A percentile compares a stretch with the other conserved stretches of the same genome.
phyloP scores from a whole-genome alignment of 1,284 basidiomycete genomes.

The Cerioporus squamosus region DNA sequence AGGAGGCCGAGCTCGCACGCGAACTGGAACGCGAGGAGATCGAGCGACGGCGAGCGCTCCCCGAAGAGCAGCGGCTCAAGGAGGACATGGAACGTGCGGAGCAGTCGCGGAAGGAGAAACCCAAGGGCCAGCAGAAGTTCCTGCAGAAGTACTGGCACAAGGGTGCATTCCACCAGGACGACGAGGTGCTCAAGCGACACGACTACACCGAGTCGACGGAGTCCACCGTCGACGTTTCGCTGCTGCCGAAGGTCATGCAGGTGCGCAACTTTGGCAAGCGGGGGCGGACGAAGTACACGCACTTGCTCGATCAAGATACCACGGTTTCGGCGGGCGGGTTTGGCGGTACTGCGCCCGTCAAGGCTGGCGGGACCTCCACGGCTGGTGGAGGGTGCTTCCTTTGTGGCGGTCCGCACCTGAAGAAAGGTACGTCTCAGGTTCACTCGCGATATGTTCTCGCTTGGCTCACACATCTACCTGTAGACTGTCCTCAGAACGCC shows the following conservation, averaged over 20 bases:
- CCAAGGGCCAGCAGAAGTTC: slow-evolving; percentile 89
- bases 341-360: slow-evolving; percentile 64
- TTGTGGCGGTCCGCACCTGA: slow-evolving; percentile 90
- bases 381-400: slow-evolving; percentile 82
- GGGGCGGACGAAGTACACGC: slow-evolving; percentile 93
- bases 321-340: slow-evolving; percentile 66
- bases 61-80: slow-evolving; percentile 88
- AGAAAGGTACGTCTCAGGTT: slow-evolving; percentile 64
- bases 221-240: slow-evolving; percentile 82
- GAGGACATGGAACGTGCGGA: slow-evolving; percentile 91
- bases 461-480: slow-evolving; percentile 8
- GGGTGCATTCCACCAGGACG: slow-evolving; percentile 98
- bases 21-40: slow-evolving; percentile 90
- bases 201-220: slow-evolving; percentile 92
- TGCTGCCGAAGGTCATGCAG: slow-evolving; percentile 96
- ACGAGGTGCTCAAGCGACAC: slow-evolving; percentile 82
- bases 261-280: slow-evolving; percentile 96
- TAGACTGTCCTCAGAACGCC: slow-evolving; percentile 79
- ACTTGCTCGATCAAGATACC: slow-evolving; percentile 95
- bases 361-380: slow-evolving; percentile 57
- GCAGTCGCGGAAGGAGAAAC: slow-evolving; percentile 80
- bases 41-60: slow-evolving; percentile 87
- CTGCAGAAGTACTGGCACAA: slow-evolving; percentile 99
- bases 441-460: neutral
- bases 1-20: slow-evolving; percentile 77